Percentiles rank a stretch among this genome's conserved stretches.
phyloP scores from a whole-genome alignment of 2,329 filamentous ascomycete species.

The Proliferodiscus dingleyae region DNA sequence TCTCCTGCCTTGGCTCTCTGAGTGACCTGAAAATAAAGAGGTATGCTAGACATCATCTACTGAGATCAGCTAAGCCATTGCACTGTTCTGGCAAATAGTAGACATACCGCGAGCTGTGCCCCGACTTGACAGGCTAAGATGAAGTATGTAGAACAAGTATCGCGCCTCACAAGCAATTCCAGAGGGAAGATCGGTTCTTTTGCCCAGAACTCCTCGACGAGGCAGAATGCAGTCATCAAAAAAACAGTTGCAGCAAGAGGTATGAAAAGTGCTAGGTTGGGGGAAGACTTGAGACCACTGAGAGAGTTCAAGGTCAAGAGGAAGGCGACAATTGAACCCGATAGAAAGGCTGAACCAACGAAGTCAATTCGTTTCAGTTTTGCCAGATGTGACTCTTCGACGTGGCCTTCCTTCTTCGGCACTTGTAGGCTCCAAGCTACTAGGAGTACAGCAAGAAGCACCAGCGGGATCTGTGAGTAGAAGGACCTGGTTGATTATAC shows the following conservation, averaged over 20 bases:
- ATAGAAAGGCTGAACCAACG: slow-evolving; percentile 45
- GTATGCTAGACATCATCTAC: slow-evolving; percentile 57
- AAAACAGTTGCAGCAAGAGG: slow-evolving; percentile 28
- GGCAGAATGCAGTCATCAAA: slow-evolving; percentile 12
- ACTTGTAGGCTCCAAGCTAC: slow-evolving; percentile 33
- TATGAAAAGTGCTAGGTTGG: slow-evolving; percentile 28
- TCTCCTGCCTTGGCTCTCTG: slow-evolving; percentile 49
- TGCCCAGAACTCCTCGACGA: slow-evolving; percentile 37
- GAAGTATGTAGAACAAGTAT: slow-evolving; percentile 47
- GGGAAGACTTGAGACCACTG: slow-evolving; percentile 37
- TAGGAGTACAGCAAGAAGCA: slow-evolving; percentile 44
- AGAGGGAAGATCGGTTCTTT: slow-evolving; percentile 55
- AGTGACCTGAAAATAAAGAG: slow-evolving; percentile 65
- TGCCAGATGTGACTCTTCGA: slow-evolving; percentile 4
- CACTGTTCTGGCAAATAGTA: neutral
- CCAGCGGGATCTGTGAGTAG: slow-evolving; percentile 49
- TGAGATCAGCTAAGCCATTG: neutral
- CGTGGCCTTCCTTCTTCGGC: neutral
- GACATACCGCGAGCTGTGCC: slow-evolving; percentile 49
- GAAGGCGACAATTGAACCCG: slow-evolving; percentile 37
- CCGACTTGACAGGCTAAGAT: slow-evolving; percentile 49
- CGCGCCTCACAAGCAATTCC: slow-evolving; percentile 44
- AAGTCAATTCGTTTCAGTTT: slow-evolving; percentile 53
- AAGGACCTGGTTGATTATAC: slow-evolving; percentile 41
- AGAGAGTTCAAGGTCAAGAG: slow-evolving; percentile 45